Evolutionary conservation across 257 asterid species (phyloP), one percentile per base, ranked within the genome.

Genomic region (Jacaranda mimosifolia): DNA sequence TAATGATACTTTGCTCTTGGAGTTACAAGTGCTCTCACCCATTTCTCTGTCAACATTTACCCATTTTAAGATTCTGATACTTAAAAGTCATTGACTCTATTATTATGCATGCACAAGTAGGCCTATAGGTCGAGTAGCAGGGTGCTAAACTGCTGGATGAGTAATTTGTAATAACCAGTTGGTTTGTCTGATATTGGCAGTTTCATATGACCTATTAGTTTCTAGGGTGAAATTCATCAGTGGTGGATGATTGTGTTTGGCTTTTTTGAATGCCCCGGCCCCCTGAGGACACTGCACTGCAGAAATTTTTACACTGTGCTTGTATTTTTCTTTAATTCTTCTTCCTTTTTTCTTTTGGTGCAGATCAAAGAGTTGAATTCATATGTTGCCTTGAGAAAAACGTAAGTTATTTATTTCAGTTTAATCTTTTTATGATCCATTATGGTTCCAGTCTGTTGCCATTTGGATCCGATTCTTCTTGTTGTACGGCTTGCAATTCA

Each of bases 291-390:
- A 32, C 36, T 13, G 18, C 5, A 68, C 57, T 67, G 43, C 19
- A 68, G 7, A 21, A 56, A 26, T 67, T 55, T n/a, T 62, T 74
- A n/a, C 2, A 26, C 32, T 26, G 32, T 26, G 32, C 32, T 5
- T 38, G 7, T 72, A 46, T 60, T 39, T 7, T 63, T 46, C 36
- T 60, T 13, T 38, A 10, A 38, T 26, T 11, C 36, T 62, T 55
- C 39, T 46, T 77, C 18, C 12, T 19, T 46, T 9, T 17, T 53
- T 69, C 77, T 38, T 17, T n/a, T 77, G 79, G 73, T 90, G 86
- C 98, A 94, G 98, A 89, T 94, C 87, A 94, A 94, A 86, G 97
- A 92, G 91, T 88, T 94, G 83, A 94, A 94, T 84, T 92, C 98
- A 63, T 92, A 90, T 71, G 98, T 94, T 78, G 98, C 97, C 72